These are phyloP conservation scores for Monilinia polystroma DNA, from an alignment of 2,329 filamentous ascomycete genomes.

Conservation along the genomic window DNA sequence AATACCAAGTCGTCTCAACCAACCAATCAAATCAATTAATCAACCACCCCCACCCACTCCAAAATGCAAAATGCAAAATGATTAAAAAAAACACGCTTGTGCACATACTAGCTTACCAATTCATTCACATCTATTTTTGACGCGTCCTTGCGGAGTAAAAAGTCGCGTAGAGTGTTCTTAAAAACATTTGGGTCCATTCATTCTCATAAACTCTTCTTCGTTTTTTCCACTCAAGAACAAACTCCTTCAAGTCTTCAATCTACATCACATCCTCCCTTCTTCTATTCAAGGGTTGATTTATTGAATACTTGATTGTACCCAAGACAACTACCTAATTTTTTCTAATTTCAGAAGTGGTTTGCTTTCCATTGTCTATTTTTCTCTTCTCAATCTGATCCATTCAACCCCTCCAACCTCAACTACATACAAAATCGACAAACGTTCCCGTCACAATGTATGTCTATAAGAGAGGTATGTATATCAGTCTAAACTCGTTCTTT, in stretches of 20 bases:
- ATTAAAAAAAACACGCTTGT: background rate
- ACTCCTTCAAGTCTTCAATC: slow-evolving; percentile 11
- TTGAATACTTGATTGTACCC: slow-evolving; percentile 1
- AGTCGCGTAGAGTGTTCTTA: slow-evolving; percentile 24
- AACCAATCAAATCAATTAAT: too few species aligned
- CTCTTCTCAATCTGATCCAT: background rate
- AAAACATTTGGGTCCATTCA: slow-evolving; percentile 26
- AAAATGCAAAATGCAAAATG: too few species aligned
- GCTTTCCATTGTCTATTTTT: slow-evolving; percentile 11
- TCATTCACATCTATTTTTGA: slow-evolving; percentile 17
- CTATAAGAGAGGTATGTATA: slow-evolving; percentile 41
- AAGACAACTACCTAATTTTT: background rate
- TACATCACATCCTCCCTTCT: slow-evolving; percentile 5
- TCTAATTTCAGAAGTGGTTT: slow-evolving; percentile 8
- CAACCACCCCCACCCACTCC: too few species aligned
- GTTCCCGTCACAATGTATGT: slow-evolving; percentile 40
- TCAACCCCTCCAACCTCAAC: slow-evolving; percentile 26
- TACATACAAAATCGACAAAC: slow-evolving; percentile 18
- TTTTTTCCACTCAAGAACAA: slow-evolving; percentile 19
- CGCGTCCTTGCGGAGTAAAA: slow-evolving; percentile 24
- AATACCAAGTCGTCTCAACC: too few species aligned
- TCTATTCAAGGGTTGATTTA: background rate
- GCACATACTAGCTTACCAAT: slow-evolving; percentile 19
- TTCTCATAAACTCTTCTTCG: slow-evolving; percentile 12
- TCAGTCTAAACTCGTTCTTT: background rate